Conservation (phyloP, 2,329 filamentous ascomycete species). For the Pseudocercospora ulei region DNA sequence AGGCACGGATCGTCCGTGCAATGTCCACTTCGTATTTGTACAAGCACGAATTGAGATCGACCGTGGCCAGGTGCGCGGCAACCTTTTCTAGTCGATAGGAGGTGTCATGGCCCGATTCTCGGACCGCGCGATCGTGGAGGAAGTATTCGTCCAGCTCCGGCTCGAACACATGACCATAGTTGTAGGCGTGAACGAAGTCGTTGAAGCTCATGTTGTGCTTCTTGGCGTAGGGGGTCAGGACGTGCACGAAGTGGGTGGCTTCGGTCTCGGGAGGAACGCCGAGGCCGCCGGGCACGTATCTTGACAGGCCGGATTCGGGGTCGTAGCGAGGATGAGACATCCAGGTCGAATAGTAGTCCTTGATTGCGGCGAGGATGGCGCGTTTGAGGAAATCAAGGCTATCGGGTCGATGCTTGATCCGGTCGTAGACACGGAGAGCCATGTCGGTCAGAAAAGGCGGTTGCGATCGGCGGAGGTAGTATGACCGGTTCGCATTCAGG, state of each 20-base stretch:
- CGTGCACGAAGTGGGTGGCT: conserved; percentile 71
- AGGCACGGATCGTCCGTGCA: conserved; percentile 67
- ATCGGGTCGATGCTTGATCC: conserved; percentile 75
- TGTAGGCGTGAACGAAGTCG: conserved; percentile 83
- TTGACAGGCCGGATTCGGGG: conserved; percentile 64
- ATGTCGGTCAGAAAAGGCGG: conserved; percentile 97
- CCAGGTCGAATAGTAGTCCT: conserved; percentile 91
- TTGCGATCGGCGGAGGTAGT: conserved; percentile 89
- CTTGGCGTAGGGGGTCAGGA: conserved; percentile 69
- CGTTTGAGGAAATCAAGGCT: conserved; percentile 70
- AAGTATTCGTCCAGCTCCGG: conserved; percentile 93
- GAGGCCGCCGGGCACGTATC: conserved; percentile 72
- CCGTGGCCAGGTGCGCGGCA: conserved; percentile 79
- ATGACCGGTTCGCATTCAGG: conserved; percentile 88
- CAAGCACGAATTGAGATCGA: conserved; percentile 85
- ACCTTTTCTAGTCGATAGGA: conserved; percentile 84
- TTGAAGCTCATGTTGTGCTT: conserved; percentile 75
- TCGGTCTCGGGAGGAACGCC: conserved; percentile 91
- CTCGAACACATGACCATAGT: conserved; percentile 63
- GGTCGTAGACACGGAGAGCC: conserved; percentile 85
- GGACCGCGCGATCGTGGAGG: conserved; percentile 85
- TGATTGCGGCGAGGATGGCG: conserved; percentile 83
- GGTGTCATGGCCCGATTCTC: conserved; percentile 94
- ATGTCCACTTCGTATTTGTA: conserved; percentile 98
- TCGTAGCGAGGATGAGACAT: conserved; percentile 63